phyloP scores from a whole-genome alignment of 2,329 filamentous ascomycete species.

The Aureobasidium melanogenum region DNA sequence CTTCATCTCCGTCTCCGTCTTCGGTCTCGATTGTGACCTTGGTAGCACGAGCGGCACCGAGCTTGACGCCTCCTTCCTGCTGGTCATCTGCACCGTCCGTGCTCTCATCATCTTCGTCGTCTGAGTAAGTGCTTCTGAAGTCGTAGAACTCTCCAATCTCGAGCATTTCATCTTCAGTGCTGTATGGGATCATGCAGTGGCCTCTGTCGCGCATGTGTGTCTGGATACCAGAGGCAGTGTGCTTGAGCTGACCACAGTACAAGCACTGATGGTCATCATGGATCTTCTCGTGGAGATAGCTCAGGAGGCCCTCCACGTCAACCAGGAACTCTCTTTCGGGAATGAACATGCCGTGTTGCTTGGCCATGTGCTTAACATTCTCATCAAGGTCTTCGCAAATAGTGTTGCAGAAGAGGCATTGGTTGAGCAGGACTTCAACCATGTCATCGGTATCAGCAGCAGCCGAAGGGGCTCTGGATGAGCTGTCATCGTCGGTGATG shows the following conservation, averaged over 20 bases:
- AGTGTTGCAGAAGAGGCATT: slow-evolving; percentile 89
- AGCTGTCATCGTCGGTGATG: slow-evolving; percentile 35
- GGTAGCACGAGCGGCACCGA: slow-evolving; percentile 52
- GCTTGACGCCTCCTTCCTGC: slow-evolving; percentile 53
- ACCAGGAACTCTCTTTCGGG: slow-evolving; percentile 80
- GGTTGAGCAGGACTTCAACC: slow-evolving; percentile 33
- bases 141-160: slow-evolving; percentile 96
- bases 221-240: slow-evolving; percentile 70
- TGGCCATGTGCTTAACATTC: slow-evolving; percentile 82
- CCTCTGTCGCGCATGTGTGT: slow-evolving; percentile 97
- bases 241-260: slow-evolving; percentile 75
- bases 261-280: slow-evolving; percentile 75
- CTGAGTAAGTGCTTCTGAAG: slow-evolving; percentile 90
- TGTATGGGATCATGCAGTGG: slow-evolving; percentile 94
- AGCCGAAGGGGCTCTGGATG: slow-evolving; percentile 15
- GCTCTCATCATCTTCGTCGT: slow-evolving; percentile 56
- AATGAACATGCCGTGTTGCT: slow-evolving; percentile 90
- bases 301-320: slow-evolving; percentile 71
- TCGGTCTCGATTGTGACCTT: slow-evolving; percentile 37
- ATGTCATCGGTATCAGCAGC: slow-evolving; percentile 24
- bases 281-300: slow-evolving; percentile 71
- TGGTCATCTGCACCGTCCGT: slow-evolving; percentile 42
- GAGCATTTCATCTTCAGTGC: slow-evolving; percentile 78
- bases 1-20: slow-evolving; percentile 46
- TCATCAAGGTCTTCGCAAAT: slow-evolving; percentile 65